Percentiles rank a stretch among this genome's conserved stretches.
These are phyloP conservation scores for Boletus huronensis DNA, from an alignment of 768 basidiomycete species.

Conservation along the genomic window DNA sequence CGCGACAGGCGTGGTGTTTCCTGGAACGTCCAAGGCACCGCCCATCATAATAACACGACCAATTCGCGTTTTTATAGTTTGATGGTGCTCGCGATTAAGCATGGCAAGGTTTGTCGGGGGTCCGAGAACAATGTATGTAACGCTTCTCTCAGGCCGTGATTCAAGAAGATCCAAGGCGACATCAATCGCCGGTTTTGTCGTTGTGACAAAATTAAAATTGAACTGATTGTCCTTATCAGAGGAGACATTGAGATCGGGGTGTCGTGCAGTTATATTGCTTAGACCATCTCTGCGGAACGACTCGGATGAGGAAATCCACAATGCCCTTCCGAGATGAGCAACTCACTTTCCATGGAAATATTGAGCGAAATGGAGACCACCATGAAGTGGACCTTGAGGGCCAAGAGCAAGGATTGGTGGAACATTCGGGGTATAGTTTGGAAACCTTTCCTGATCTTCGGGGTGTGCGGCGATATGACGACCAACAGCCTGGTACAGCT, in stretches of 20 bases:
- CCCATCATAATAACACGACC: slow-evolving; percentile 88
- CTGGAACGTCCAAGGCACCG: slow-evolving; percentile 88
- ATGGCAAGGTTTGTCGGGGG: slow-evolving; percentile 79
- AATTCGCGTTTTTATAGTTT: slow-evolving; percentile 52
- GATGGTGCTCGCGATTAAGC: slow-evolving; percentile 53
- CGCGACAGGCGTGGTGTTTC: slow-evolving; percentile 76
- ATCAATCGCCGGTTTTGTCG: slow-evolving; percentile 47
- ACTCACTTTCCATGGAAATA: slow-evolving; percentile 81
- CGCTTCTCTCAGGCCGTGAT: slow-evolving; percentile 44
- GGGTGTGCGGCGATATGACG: slow-evolving; percentile 56
- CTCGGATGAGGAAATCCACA: neutral
- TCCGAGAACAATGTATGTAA: slow-evolving; percentile 73
- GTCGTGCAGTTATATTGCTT: slow-evolving; percentile 53
- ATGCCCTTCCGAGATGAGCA: neutral
- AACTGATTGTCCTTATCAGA: slow-evolving; percentile 10
- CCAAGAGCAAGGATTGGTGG: slow-evolving; percentile 69
- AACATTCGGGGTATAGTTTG: slow-evolving; percentile 47
- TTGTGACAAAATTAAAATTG: slow-evolving; percentile 46
- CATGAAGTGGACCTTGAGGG: slow-evolving; percentile 61
- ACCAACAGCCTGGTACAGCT: slow-evolving; percentile 66
- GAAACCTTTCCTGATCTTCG: slow-evolving; percentile 52
- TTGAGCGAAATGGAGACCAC: slow-evolving; percentile 68
- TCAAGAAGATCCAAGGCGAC: slow-evolving; percentile 55
- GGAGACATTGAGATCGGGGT: slow-evolving; percentile 56
- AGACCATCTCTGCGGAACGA: slow-evolving; percentile 62